phyloP scores from a whole-genome alignment of 305 asterid genomes.

The Petunia hybrid region DNA sequence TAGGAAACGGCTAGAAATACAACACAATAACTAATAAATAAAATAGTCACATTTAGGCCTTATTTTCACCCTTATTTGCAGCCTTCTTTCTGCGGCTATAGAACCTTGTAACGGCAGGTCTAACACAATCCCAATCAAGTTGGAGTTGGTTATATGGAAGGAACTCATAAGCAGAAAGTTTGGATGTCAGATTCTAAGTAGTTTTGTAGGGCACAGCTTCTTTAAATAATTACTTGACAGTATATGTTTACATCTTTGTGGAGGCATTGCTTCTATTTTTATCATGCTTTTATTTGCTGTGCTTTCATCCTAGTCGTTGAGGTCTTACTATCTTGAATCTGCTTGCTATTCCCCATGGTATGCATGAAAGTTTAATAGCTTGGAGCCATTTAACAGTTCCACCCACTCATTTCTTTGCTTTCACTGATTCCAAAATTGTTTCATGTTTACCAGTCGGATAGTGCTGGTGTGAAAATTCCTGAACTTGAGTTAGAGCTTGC shows the following conservation, averaged over 20 bases:
- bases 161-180: too few species aligned
- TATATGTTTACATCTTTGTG: not conserved
- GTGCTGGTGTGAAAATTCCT: slow-evolving; percentile 79
- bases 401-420: slow-evolving; percentile 16
- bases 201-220: not conserved
- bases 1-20: too few species aligned
- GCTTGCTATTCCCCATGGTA: not conserved
- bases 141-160: too few species aligned
- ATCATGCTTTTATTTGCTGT: not conserved
- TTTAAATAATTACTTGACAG: slow-evolving; percentile 15
- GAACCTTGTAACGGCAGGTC: too few species aligned
- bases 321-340: not conserved
- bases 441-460: slow-evolving; percentile 69
- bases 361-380: not conserved
- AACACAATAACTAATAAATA: too few species aligned
- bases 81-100: too few species aligned
- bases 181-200: too few species aligned
- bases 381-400: slow-evolving; percentile 1
- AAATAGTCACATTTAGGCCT: too few species aligned
- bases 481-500: slow-evolving; percentile 88
- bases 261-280: not conserved
- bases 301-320: not conserved
- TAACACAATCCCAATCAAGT: too few species aligned
- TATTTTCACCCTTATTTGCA: too few species aligned
- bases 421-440: slow-evolving; percentile 35